Evolutionary conservation across 1,139 yeast species (phyloP).

Genomic region (Taphrina wiesneri): DNA sequence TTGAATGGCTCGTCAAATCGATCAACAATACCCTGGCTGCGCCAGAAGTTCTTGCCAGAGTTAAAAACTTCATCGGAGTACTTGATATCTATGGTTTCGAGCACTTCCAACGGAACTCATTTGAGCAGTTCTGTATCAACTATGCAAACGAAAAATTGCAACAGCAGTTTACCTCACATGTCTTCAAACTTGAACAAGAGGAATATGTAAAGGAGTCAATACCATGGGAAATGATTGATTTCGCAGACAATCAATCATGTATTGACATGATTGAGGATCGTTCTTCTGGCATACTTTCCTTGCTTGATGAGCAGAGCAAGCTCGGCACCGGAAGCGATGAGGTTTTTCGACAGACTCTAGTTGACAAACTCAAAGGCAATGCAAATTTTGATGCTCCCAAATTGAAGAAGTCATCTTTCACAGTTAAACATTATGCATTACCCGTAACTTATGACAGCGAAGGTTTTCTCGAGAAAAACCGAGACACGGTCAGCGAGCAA

Average conservation of each 20-base stretch:
- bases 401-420: slow-evolving; percentile 86
- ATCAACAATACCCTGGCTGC: slow-evolving; percentile 79
- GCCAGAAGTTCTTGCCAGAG: slow-evolving; percentile 56
- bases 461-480: slow-evolving; percentile 93
- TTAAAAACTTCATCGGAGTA: slow-evolving; percentile 86
- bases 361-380: slow-evolving; percentile 83
- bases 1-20: slow-evolving; percentile 90
- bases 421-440: slow-evolving; percentile 90
- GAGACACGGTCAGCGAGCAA: slow-evolving; percentile 97
- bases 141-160: slow-evolving; percentile 97
- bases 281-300: slow-evolving; percentile 73
- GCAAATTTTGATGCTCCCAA: slow-evolving; percentile 91
- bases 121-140: slow-evolving; percentile 96
- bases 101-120: slow-evolving; percentile 89
- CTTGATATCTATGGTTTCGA: slow-evolving; percentile 97
- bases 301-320: slow-evolving; percentile 93
- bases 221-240: slow-evolving; percentile 96
- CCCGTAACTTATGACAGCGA: slow-evolving; percentile 91
- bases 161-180: slow-evolving; percentile 96
- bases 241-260: slow-evolving; percentile 96
- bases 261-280: slow-evolving; percentile 88
- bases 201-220: slow-evolving; percentile 89
- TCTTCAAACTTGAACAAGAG: slow-evolving; percentile 93
- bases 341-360: slow-evolving; percentile 57
- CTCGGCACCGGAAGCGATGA: slow-evolving; percentile 93